These are phyloP conservation scores for Penstemon newberryi DNA, from an alignment of 257 asterid species.

Conservation along the genomic window DNA sequence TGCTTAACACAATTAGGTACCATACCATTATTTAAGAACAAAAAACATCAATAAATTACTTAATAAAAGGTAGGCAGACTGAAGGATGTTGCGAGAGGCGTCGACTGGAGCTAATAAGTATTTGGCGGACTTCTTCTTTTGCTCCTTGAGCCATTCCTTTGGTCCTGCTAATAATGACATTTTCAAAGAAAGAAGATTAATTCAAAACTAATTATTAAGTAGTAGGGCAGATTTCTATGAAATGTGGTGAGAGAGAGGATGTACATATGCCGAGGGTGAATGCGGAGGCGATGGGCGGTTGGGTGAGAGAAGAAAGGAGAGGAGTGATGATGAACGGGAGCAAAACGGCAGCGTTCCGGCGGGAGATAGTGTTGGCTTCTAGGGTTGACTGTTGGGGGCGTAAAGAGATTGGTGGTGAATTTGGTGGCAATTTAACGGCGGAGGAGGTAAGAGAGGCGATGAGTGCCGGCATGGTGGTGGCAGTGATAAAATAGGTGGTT, in stretches of 20 bases:
- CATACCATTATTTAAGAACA: background rate
- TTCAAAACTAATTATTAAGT: background rate
- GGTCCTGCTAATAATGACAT: slow-evolving; percentile 81
- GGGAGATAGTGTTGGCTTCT: slow-evolving; percentile 36
- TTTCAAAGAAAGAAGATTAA: background rate
- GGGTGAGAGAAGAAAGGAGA: slow-evolving; percentile 37
- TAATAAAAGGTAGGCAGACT: slow-evolving; percentile 56
- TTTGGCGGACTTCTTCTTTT: slow-evolving; percentile 81
- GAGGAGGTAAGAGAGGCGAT: slow-evolving; percentile 32
- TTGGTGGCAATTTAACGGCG: slow-evolving; percentile 27
- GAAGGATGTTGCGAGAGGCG: slow-evolving; percentile 79
- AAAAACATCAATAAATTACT: slow-evolving; percentile 31
- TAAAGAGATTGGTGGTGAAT: slow-evolving; percentile 14
- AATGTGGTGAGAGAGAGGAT: slow-evolving; percentile 1
- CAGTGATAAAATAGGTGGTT: slow-evolving; percentile 8
- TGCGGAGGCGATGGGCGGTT: slow-evolving; percentile 57
- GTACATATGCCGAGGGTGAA: slow-evolving; percentile 75
- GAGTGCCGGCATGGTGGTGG: slow-evolving; percentile 46
- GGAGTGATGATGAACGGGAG: slow-evolving; percentile 45
- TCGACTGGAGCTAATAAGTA: slow-evolving; percentile 86
- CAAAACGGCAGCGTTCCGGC: slow-evolving; percentile 58
- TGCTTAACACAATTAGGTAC: background rate
- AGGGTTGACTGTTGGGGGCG: background rate
- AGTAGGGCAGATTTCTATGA: background rate
- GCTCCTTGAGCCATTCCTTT: slow-evolving; percentile 89